Evolutionary conservation across 805 yeast genomes (phyloP).

Genomic region (Candida michaelii): DNA sequence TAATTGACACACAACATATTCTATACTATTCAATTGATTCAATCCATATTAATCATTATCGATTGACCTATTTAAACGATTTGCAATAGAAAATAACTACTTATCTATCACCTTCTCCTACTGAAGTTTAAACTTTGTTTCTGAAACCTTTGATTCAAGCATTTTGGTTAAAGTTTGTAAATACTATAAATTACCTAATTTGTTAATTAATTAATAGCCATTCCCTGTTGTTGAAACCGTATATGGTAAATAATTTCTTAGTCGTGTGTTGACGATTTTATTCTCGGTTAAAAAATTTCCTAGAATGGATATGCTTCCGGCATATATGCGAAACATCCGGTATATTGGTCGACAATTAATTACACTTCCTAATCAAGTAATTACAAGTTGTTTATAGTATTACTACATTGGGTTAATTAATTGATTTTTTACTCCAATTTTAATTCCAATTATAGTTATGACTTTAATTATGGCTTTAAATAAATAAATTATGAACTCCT

Average conservation of each 20-base stretch:
- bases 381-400: conserved; percentile 3
- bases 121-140: no score
- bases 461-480: not conserved
- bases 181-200: not conserved
- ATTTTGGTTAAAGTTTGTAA: no score
- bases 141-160: no score
- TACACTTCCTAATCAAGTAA: conserved; percentile 4
- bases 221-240: not conserved
- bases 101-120: no score
- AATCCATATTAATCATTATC: no score
- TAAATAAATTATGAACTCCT: conserved; percentile 7
- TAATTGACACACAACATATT: no score
- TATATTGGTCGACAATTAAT: not conserved
- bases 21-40: no score
- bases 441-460: conserved; percentile 5
- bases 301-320: not conserved
- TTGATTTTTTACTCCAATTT: conserved; percentile 5
- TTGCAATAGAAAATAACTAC: no score
- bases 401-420: conserved; percentile 4
- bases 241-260: not conserved
- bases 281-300: conserved; percentile 3
- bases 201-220: not conserved
- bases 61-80: no score
- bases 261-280: not conserved
- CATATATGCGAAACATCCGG: not conserved